Evolutionary conservation across 371 early-diverging fungal species (phyloP), one percentile per base, ranked within the genome.

Genomic region (Apophysomyces elegans): DNA sequence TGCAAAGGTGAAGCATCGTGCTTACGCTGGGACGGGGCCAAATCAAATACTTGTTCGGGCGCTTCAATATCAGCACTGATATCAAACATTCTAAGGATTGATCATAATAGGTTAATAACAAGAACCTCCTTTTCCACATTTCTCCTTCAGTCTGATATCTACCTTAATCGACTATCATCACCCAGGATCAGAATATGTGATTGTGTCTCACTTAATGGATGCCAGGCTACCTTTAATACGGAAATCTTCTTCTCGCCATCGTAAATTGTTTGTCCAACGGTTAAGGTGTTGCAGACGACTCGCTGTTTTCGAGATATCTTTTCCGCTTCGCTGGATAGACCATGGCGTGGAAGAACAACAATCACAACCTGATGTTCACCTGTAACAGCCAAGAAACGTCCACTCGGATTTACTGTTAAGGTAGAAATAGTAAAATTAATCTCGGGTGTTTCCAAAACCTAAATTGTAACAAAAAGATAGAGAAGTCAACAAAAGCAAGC

Each of bases 1-100:
- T 32, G 32, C 12, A n/a, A 44, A 11, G 43, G 58, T 11, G 37
- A 38, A 16, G 37, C 26, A 45, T 1, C 47, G n/a, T 46, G 44
- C 13, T 43, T 64, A 9, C 63, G 58, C 32, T 67, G 67, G 1
- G 59, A 59, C 18, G 80, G 77, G 11, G 78, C 71, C 36, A 83
- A 54, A 69, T 83, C 83, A 61, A 79, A 83, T 6, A 54, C 37
- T 58, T 83, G 83, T 50, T 83, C 83, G 14, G 80, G 73, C 43
- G 71, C 64, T 7, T 76, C 75, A 8, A 76, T 72, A 57, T 77
- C 72, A n/a, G 37, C 64, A 46, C 75, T 70, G 11, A 80, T 59
- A 56, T 83, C 72, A 66, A 76, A 83, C 59, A 83, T 76, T 64
- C 83, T 81, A 68, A 1, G 8, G 9, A 16, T 21, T 21, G 21